phyloP scores from a whole-genome alignment of 352 stramenopile genomes.

The Phytophthora pseudosyringae region DNA sequence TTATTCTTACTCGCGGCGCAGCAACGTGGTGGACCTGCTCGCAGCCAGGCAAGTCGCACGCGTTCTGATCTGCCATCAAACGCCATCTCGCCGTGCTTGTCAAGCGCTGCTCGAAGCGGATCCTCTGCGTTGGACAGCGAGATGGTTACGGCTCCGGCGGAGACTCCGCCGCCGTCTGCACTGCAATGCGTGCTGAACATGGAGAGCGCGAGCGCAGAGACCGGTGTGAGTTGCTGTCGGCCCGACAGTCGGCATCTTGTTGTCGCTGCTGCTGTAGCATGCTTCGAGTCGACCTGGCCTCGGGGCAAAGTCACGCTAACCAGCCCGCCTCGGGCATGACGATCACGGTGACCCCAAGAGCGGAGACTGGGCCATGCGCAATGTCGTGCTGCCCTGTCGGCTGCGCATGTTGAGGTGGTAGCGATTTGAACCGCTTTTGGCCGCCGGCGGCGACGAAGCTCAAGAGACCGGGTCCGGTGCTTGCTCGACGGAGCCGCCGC shows the following conservation, averaged over 20 bases:
- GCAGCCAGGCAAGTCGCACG: neutral
- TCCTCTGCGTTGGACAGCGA: slow-evolving; percentile 15
- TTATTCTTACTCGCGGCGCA: too few relatives aligned
- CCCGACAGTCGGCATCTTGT: too few relatives aligned
- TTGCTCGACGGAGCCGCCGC: slow-evolving; percentile 1
- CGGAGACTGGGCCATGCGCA: neutral
- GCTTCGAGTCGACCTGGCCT: slow-evolving; percentile 1
- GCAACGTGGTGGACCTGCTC: too few relatives aligned
- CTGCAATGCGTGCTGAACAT: neutral
- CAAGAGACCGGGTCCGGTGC: slow-evolving; percentile 17
- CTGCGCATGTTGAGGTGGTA: slow-evolving; percentile 22
- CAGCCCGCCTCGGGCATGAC: neutral
- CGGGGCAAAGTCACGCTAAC: neutral
- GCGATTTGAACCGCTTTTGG: slow-evolving; percentile 21
- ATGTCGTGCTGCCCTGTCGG: slow-evolving; percentile 12
- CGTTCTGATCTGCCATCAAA: neutral
- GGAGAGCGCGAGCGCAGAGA: neutral
- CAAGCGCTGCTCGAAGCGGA: neutral
- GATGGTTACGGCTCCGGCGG: slow-evolving; percentile 3
- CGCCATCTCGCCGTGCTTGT: neutral
- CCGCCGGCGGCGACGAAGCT: slow-evolving; percentile 23
- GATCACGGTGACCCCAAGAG: too few relatives aligned
- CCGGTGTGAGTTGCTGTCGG: too few relatives aligned
- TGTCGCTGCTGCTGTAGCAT: neutral
- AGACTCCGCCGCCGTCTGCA: neutral